A percentile compares a stretch with the other conserved stretches of the same genome.
Conservation (phyloP, 2,329 filamentous ascomycete genomes). For the Fusarium chlamydosporum region DNA sequence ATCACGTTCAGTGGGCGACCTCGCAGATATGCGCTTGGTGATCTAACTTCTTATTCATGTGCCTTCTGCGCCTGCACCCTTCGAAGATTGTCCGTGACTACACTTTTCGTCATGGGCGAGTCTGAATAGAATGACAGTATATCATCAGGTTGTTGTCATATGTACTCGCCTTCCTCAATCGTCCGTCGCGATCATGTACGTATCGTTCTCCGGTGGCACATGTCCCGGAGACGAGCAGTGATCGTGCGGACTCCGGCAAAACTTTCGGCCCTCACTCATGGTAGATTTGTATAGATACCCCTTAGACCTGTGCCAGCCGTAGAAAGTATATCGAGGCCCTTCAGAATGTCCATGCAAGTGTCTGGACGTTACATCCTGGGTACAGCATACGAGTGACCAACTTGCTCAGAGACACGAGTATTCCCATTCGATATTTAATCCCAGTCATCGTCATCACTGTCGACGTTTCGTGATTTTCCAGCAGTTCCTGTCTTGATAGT, state of each 20-base stretch:
- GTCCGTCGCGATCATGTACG: not conserved
- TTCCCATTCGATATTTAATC: constrained; percentile 61
- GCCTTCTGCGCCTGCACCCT: not conserved
- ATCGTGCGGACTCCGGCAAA: not conserved
- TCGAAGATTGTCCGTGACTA: not conserved
- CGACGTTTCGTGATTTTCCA: constrained; percentile 59
- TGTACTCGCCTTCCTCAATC: not conserved
- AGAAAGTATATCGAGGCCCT: not conserved
- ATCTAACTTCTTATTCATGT: not conserved
- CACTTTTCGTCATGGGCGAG: not conserved
- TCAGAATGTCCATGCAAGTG: not conserved
- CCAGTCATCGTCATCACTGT: constrained; percentile 74
- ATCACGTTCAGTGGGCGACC: not conserved
- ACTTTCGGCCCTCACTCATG: not conserved
- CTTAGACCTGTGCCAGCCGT: not conserved
- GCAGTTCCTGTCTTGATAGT: constrained; percentile 67
- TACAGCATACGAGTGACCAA: not conserved
- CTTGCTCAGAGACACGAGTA: not conserved
- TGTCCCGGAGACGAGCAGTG: not conserved
- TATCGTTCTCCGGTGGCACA: not conserved
- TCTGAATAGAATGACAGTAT: not conserved
- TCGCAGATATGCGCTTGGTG: not conserved
- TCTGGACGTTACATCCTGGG: not conserved
- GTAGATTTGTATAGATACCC: not conserved
- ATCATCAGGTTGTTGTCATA: not conserved